A percentile compares a stretch with the other conserved stretches of the same genome.
These are phyloP conservation scores for Xylariaceae sp. DNA, from an alignment of 2,329 filamentous ascomycete species.

Conservation along the genomic window DNA sequence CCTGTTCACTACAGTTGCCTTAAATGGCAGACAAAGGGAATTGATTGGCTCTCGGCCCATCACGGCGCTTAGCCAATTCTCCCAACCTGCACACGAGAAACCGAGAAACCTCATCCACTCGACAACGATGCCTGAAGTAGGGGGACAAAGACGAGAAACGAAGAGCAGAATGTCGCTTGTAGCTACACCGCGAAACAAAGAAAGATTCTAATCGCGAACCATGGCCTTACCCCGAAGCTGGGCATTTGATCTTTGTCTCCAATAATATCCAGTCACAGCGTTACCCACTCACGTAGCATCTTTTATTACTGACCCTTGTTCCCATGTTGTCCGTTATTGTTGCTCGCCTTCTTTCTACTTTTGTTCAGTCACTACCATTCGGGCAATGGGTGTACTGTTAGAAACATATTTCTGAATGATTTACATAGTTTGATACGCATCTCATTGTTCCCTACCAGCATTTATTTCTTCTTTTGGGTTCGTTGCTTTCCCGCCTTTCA, in stretches of 20 bases:
- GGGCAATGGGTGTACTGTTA: constrained; percentile 23
- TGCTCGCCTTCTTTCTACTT: constrained; percentile 17
- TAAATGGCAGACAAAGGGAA: constrained; percentile 26
- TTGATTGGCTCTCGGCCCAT: constrained; percentile 38
- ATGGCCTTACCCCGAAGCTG: constrained; percentile 1
- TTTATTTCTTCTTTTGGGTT: constrained; percentile 19
- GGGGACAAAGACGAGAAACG: constrained; percentile 37
- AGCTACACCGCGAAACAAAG: constrained; percentile 30
- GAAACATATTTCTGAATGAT: constrained; percentile 12
- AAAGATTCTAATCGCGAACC: constrained; percentile 13
- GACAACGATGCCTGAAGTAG: too few species aligned
- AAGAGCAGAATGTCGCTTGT: constrained; percentile 30
- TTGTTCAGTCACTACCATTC: constrained; percentile 16
- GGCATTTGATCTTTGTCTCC: constrained; percentile 15
- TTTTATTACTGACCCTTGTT: constrained; percentile 10
- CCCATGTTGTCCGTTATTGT: constrained; percentile 4
- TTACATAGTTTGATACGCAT: constrained; percentile 23
- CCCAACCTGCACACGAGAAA: too few species aligned
- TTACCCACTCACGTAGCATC: constrained; percentile 10
- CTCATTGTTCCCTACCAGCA: constrained; percentile 28
- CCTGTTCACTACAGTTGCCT: constrained; percentile 3
- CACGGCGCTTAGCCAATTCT: constrained; percentile 37
- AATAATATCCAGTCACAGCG: constrained; percentile 1
- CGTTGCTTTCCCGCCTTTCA: constrained; percentile 9
- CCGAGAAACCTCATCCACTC: constrained; percentile 28